Evolutionary conservation across 208 protist genomes (phyloP).

Genomic region (Leishmania turanica): DNA sequence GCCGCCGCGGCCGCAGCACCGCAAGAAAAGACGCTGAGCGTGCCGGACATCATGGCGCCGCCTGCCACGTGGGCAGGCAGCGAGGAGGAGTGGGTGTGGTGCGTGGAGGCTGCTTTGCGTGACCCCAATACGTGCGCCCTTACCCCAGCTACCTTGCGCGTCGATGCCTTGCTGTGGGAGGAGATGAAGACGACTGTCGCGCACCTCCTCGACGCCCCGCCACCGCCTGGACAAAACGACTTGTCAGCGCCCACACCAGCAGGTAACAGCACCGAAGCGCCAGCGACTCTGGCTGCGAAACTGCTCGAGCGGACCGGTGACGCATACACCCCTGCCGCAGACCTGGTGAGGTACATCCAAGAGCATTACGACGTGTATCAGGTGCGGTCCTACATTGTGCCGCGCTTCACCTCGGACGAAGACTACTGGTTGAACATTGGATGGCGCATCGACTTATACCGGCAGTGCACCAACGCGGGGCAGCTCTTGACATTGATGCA

Average conservation of each 20-base stretch:
- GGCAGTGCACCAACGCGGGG: conserved; percentile 28
- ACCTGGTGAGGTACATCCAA: conserved; percentile 48
- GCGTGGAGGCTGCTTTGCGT: conserved; percentile 36
- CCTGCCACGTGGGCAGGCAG: conserved; percentile 40
- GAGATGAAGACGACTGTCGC: conserved; percentile 12
- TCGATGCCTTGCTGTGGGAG: conserved; percentile 21
- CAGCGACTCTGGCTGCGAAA: not conserved
- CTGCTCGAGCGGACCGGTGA: not conserved
- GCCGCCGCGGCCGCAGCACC: not conserved
- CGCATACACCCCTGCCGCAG: conserved; percentile 30
- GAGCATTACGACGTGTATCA: conserved; percentile 21
- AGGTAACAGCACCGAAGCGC: not conserved
- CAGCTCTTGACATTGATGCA: conserved; percentile 33
- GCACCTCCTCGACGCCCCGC: not conserved
- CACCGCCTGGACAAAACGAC: not conserved
- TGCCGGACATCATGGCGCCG: conserved; percentile 24
- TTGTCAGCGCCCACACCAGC: not conserved
- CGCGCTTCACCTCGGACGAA: conserved; percentile 47
- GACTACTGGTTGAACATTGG: conserved; percentile 60
- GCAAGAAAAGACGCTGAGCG: conserved; percentile 1
- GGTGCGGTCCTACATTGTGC: conserved; percentile 50
- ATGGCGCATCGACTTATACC: conserved; percentile 50
- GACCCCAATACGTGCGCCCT: conserved; percentile 50
- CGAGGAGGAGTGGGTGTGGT: conserved; percentile 46
- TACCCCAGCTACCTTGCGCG: conserved; percentile 21